Conservation (phyloP, 352 stramenopile genomes). For the Phytophthora ohioensis region DNA sequence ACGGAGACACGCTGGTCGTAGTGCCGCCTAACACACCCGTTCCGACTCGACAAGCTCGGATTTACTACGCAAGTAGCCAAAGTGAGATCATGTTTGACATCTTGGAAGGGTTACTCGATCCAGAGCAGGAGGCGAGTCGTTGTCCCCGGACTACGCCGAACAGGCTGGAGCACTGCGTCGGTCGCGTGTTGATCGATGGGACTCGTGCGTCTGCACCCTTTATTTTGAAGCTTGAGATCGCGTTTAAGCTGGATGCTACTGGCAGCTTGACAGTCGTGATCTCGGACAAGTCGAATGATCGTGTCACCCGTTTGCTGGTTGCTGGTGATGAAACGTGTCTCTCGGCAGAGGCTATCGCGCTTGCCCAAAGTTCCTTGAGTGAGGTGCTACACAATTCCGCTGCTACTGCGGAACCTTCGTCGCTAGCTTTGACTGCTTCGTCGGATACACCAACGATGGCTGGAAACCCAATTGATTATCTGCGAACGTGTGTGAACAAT, state of each 20-base stretch:
- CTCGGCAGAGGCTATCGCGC: conserved; percentile 31
- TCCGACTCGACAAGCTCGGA: conserved; percentile 33
- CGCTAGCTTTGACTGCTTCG: not conserved
- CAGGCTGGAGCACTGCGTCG: conserved; percentile 34
- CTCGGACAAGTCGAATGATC: conserved; percentile 35
- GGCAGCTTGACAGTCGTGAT: conserved; percentile 33
- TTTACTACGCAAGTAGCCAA: conserved; percentile 52
- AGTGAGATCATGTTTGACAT: conserved; percentile 40
- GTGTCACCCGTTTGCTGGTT: conserved; percentile 25
- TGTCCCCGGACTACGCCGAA: not conserved
- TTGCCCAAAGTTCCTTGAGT: conserved; percentile 27
- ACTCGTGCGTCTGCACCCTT: conserved; percentile 31
- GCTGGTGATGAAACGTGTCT: conserved; percentile 41
- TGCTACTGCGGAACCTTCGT: not conserved
- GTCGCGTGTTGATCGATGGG: conserved; percentile 35
- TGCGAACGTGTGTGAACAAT: conserved; percentile 20
- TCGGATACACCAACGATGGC: not conserved
- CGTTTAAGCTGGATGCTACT: conserved; percentile 36
- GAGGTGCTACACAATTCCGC: not conserved
- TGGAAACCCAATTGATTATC: conserved; percentile 11
- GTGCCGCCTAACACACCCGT: conserved; percentile 32
- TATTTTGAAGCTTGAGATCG: conserved; percentile 48
- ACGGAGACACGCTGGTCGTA: conserved; percentile 37
- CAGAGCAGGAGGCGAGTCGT: conserved; percentile 18
- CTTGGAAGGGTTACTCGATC: conserved; percentile 33